Evolutionary conservation across 495 filamentous ascomycete genomes (phyloP).

Genomic region (Monascus purpureus): DNA sequence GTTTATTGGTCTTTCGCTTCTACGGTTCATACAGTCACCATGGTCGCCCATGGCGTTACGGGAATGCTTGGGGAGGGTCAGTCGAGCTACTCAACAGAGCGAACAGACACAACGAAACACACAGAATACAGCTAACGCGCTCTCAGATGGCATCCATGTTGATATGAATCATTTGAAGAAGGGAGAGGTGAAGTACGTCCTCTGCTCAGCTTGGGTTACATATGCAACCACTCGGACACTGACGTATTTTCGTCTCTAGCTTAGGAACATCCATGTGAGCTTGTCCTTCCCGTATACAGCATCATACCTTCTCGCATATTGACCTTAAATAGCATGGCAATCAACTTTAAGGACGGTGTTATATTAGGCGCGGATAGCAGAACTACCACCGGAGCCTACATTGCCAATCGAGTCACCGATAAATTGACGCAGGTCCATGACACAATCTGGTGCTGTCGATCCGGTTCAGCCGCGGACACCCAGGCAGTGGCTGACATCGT

Average conservation of each 20-base stretch:
- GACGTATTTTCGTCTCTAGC: slow-evolving; percentile 27
- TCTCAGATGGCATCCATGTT: slow-evolving; percentile 89
- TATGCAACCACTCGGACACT: too few relatives aligned
- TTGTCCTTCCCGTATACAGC: slow-evolving; percentile 3
- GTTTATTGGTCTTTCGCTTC: background rate
- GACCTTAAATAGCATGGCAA: slow-evolving; percentile 40
- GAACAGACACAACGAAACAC: slow-evolving; percentile 1
- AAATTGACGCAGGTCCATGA: slow-evolving; percentile 98
- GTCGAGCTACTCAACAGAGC: slow-evolving; percentile 14
- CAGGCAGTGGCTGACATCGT: slow-evolving; percentile 97
- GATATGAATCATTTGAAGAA: slow-evolving; percentile 94
- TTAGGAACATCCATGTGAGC: slow-evolving; percentile 95
- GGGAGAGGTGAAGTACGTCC: slow-evolving; percentile 76
- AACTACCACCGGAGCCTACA: slow-evolving; percentile 97
- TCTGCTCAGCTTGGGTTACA: background rate
- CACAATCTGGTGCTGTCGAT: slow-evolving; percentile 98
- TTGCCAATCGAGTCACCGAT: slow-evolving; percentile 97
- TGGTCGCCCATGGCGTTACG: slow-evolving; percentile 39
- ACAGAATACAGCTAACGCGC: slow-evolving; percentile 6
- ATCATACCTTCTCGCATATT: slow-evolving; percentile 5
- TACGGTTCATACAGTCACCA: slow-evolving; percentile 10
- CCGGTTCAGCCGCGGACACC: slow-evolving; percentile 92
- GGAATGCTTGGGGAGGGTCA: slow-evolving; percentile 62
- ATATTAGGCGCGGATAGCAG: slow-evolving; percentile 93
- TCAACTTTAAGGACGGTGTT: slow-evolving; percentile 95